These are phyloP conservation scores for Arachnomyces sp. DNA, from an alignment of 2,329 filamentous ascomycete genomes.

Conservation along the genomic window DNA sequence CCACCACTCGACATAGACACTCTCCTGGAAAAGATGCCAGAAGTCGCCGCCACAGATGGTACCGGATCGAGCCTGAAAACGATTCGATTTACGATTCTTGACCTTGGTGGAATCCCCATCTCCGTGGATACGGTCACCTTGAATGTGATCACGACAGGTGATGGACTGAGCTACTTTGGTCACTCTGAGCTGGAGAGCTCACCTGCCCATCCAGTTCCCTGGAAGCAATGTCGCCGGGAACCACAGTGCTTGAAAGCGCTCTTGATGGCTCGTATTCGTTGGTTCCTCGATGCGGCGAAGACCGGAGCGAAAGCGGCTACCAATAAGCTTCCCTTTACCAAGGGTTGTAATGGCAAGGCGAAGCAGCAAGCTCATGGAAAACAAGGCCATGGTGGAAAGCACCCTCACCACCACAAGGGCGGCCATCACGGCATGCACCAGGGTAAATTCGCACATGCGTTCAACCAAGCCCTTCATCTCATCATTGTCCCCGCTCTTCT, in stretches of 20 bases:
- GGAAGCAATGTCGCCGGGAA: slow-evolving; percentile 36
- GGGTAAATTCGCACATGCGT: slow-evolving; percentile 31
- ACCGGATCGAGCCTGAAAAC: slow-evolving; percentile 27
- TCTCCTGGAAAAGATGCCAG: slow-evolving; percentile 33
- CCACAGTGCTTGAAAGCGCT: slow-evolving; percentile 32
- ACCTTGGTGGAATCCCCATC: slow-evolving; percentile 35
- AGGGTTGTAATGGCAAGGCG: slow-evolving; percentile 26
- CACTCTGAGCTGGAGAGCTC: slow-evolving; percentile 32
- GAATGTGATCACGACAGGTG: slow-evolving; percentile 28
- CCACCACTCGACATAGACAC: slow-evolving; percentile 35
- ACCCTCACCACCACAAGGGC: slow-evolving; percentile 20
- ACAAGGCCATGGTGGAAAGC: slow-evolving; percentile 17
- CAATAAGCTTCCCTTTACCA: slow-evolving; percentile 18
- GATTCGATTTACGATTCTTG: slow-evolving; percentile 40
- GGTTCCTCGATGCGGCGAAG: slow-evolving; percentile 31
- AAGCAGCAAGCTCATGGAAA: slow-evolving; percentile 8
- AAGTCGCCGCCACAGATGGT: slow-evolving; percentile 23
- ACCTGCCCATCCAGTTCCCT: slow-evolving; percentile 29
- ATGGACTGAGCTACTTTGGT: slow-evolving; percentile 31
- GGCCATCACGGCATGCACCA: slow-evolving; percentile 23
- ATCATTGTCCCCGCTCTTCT: slow-evolving; percentile 38
- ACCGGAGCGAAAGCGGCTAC: slow-evolving; percentile 26
- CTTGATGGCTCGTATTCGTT: slow-evolving; percentile 31
- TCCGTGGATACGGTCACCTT: slow-evolving; percentile 38
- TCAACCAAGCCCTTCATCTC: slow-evolving; percentile 35